Conservation (phyloP, 768 basidiomycete species). For the Kwoniella botswanensis region DNA sequence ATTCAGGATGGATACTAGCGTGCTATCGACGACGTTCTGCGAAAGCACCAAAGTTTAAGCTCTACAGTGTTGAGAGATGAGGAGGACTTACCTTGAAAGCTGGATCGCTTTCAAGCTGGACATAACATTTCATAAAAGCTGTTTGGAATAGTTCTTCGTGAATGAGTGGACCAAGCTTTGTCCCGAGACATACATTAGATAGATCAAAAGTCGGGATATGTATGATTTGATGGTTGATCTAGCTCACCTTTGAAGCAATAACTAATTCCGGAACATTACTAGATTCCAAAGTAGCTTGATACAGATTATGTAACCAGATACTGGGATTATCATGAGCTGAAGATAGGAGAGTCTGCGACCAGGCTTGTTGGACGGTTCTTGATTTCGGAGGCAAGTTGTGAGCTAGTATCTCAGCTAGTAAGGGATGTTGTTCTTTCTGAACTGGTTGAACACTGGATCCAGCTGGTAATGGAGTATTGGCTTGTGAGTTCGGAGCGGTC, state of each 20-base stretch:
- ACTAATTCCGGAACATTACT: slow-evolving; percentile 41
- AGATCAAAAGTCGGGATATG: not conserved
- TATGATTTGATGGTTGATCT: not conserved
- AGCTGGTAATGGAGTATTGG: slow-evolving; percentile 16
- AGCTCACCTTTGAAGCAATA: slow-evolving; percentile 41
- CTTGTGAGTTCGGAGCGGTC: slow-evolving; percentile 8
- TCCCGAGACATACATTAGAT: slow-evolving; percentile 8
- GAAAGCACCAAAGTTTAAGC: not conserved
- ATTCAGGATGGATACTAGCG: slow-evolving; percentile 28
- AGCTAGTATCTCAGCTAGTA: slow-evolving; percentile 39
- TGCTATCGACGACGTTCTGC: slow-evolving; percentile 35
- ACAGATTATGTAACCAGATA: slow-evolving; percentile 47
- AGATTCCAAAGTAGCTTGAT: slow-evolving; percentile 45
- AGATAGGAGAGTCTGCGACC: slow-evolving; percentile 40
- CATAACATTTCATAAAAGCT: slow-evolving; percentile 48
- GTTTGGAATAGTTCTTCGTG: slow-evolving; percentile 51
- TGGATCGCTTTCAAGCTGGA: slow-evolving; percentile 35
- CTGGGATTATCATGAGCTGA: slow-evolving; percentile 36
- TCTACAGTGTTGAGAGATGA: not conserved
- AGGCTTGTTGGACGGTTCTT: slow-evolving; percentile 41
- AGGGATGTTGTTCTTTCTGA: slow-evolving; percentile 34
- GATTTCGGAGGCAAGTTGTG: slow-evolving; percentile 38
- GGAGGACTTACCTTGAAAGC: slow-evolving; percentile 35
- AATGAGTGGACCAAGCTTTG: slow-evolving; percentile 44
- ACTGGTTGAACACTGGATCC: not conserved